Conservation (phyloP, 106 monocot genomes). For the Platanthera zijinensis region DNA sequence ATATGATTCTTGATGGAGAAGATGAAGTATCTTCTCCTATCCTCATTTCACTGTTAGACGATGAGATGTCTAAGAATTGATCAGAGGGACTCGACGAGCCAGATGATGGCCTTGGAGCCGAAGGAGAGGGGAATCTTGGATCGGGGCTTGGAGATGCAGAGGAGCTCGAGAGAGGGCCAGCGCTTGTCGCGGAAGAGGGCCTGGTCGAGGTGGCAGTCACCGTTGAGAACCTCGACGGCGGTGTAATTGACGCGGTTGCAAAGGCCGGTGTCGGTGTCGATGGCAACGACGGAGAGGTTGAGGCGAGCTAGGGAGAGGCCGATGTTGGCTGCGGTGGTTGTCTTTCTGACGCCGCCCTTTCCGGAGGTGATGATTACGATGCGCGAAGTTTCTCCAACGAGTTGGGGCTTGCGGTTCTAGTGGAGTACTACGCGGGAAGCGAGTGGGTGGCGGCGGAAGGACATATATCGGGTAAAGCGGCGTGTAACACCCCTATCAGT, state of each 20-base stretch:
- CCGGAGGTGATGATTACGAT: slow-evolving; percentile 78
- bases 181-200: slow-evolving; percentile 24
- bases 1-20: no score
- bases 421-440: slow-evolving; percentile 28
- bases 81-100: slow-evolving; percentile 30
- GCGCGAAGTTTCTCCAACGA: slow-evolving; percentile 67
- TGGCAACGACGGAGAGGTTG: slow-evolving; percentile 55
- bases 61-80: no score
- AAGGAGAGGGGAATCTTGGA: slow-evolving; percentile 12
- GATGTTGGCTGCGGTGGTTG: slow-evolving; percentile 88
- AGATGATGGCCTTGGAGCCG: slow-evolving; percentile 12
- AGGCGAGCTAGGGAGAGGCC: slow-evolving; percentile 82
- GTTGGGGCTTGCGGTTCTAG: slow-evolving; percentile 58
- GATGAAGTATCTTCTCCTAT: no score
- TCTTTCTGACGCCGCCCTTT: slow-evolving; percentile 96
- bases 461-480: no score
- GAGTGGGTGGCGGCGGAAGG: neutral
- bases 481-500: no score
- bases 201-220: slow-evolving; percentile 24
- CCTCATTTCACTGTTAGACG: no score
- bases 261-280: slow-evolving; percentile 84
- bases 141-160: slow-evolving; percentile 11
- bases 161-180: slow-evolving; percentile 34
- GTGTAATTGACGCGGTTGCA: slow-evolving; percentile 43
- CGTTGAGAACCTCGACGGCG: slow-evolving; percentile 21